Evolutionary conservation across 2,329 filamentous ascomycete species (phyloP).

Genomic region (Tolypocladium sp.): DNA sequence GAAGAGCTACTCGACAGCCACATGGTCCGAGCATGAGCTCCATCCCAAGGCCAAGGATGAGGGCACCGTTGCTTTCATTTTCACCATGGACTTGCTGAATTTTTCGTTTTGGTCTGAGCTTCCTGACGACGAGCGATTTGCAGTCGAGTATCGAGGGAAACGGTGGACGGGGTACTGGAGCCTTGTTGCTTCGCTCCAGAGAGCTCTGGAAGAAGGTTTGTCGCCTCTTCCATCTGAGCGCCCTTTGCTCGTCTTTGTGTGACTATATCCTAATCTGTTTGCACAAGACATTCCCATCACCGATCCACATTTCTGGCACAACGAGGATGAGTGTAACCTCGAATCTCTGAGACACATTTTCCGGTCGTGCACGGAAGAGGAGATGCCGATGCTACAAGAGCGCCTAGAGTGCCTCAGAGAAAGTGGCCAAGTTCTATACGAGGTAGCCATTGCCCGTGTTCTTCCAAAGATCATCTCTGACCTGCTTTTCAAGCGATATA

Average conservation of each 20-base stretch:
- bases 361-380: slow-evolving; percentile 74
- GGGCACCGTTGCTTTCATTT: slow-evolving; percentile 80
- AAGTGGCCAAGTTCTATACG: slow-evolving; percentile 69
- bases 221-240: slow-evolving; percentile 1
- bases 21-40: slow-evolving; percentile 81
- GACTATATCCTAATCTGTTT: background rate
- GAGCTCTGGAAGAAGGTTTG: slow-evolving; percentile 75
- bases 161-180: slow-evolving; percentile 95
- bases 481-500: slow-evolving; percentile 51
- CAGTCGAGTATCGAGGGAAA: slow-evolving; percentile 71
- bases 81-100: slow-evolving; percentile 93
- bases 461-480: background rate
- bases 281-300: slow-evolving; percentile 78
- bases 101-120: slow-evolving; percentile 91
- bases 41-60: slow-evolving; percentile 80
- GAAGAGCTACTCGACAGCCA: slow-evolving; percentile 73
- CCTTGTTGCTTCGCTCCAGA: slow-evolving; percentile 75
- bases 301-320: slow-evolving; percentile 76
- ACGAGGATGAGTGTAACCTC: slow-evolving; percentile 66
- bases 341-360: slow-evolving; percentile 71
- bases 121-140: slow-evolving; percentile 63
- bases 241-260: background rate
- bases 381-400: slow-evolving; percentile 75
- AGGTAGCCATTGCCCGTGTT: slow-evolving; percentile 39
- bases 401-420: slow-evolving; percentile 73